Evolutionary conservation across 768 basidiomycete species (phyloP).

Genomic region (Epithele typhae): DNA sequence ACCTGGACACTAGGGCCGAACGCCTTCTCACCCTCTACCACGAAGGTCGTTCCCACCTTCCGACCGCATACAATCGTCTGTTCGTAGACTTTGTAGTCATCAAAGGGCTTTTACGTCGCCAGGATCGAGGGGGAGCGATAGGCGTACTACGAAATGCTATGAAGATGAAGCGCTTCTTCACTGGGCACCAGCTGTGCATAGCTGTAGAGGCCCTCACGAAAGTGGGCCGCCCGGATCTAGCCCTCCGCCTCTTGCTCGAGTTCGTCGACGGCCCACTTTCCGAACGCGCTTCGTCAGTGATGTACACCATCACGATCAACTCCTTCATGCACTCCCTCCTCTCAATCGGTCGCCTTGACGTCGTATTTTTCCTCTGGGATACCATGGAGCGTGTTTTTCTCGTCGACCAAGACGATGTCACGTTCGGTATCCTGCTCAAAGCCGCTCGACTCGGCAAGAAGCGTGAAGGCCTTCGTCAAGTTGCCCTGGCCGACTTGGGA

Average conservation of each 20-base stretch:
- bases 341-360: conserved; percentile 53
- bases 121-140: conserved; percentile 37
- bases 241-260: conserved; percentile 47
- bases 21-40: conserved; percentile 36
- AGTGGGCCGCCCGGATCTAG: conserved; percentile 39
- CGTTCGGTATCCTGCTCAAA: conserved; percentile 59
- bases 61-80: conserved; percentile 35
- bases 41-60: conserved; percentile 24
- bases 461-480: conserved; percentile 47
- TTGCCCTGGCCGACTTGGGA: conserved; percentile 44
- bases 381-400: conserved; percentile 55
- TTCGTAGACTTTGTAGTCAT: conserved; percentile 53
- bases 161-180: conserved; percentile 33
- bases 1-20: too few species aligned
- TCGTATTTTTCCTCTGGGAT: conserved; percentile 67
- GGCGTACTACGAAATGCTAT: conserved; percentile 16
- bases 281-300: too few species aligned
- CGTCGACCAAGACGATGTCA: conserved; percentile 47
- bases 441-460: conserved; percentile 50
- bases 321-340: conserved; percentile 46
- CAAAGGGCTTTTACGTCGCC: conserved; percentile 45
- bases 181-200: conserved; percentile 38
- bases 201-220: conserved; percentile 49
- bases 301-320: conserved; percentile 21
- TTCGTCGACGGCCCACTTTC: background rate